Evolutionary conservation across 2,329 filamentous ascomycete species (phyloP).

Genomic region (Aspergillus ruber): DNA sequence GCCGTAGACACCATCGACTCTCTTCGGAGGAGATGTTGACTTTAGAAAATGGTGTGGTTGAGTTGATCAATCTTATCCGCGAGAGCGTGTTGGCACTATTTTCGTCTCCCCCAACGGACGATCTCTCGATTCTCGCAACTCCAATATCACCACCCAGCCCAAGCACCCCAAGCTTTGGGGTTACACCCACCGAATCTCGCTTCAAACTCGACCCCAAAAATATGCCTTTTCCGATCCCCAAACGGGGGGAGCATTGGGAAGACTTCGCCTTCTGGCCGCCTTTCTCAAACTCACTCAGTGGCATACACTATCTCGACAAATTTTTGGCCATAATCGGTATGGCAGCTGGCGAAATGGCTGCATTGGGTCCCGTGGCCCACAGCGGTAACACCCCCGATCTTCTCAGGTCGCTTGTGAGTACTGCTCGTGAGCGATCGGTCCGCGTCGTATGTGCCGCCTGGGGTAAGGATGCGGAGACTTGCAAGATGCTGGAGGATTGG

Average conservation of each 20-base stretch:
- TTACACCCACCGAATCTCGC: slow-evolving; percentile 59
- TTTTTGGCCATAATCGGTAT: slow-evolving; percentile 78
- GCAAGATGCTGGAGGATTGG: slow-evolving; percentile 92
- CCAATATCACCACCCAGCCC: slow-evolving; percentile 64
- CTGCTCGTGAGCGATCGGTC: slow-evolving; percentile 76
- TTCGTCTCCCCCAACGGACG: slow-evolving; percentile 78
- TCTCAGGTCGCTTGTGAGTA: slow-evolving; percentile 67
- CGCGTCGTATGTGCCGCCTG: slow-evolving; percentile 82
- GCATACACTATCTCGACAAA: slow-evolving; percentile 81
- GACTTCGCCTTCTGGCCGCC: slow-evolving; percentile 95
- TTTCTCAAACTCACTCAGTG: slow-evolving; percentile 82
- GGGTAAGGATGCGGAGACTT: slow-evolving; percentile 88
- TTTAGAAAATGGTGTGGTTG: slow-evolving; percentile 69
- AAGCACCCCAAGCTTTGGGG: slow-evolving; percentile 50
- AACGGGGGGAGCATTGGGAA: slow-evolving; percentile 79
- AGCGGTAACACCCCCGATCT: slow-evolving; percentile 57
- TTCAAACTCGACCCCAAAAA: slow-evolving; percentile 76
- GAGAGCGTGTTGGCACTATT: slow-evolving; percentile 79
- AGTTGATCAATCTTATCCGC: slow-evolving; percentile 76
- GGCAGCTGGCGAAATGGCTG: slow-evolving; percentile 77
- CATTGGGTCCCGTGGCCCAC: slow-evolving; percentile 60
- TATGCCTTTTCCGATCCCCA: slow-evolving; percentile 68
- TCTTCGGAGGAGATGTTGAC: slow-evolving; percentile 63
- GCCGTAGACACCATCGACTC: slow-evolving; percentile 71
- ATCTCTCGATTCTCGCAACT: slow-evolving; percentile 80